Conservation (phyloP, 192 early-diverging fungal genomes). For the Entophlyctis helioformis region DNA sequence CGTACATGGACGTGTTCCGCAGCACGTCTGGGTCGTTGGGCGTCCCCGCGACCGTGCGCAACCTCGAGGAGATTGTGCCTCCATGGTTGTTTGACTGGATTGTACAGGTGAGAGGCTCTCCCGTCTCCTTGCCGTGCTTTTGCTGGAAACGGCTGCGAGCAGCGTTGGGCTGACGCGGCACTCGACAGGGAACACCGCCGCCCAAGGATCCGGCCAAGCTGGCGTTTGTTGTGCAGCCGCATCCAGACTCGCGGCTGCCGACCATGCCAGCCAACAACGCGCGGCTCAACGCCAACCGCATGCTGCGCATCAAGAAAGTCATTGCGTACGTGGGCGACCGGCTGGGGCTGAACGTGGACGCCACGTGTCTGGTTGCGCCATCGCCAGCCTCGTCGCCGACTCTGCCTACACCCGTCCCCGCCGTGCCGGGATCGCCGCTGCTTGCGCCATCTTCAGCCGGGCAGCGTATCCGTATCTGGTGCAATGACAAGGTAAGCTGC, state of each 20-base stretch:
- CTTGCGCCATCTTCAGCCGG: no score
- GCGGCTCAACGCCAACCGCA: slow-evolving; percentile 73
- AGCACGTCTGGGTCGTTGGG: slow-evolving; percentile 41
- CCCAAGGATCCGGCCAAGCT: slow-evolving; percentile 71
- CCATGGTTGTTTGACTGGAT: slow-evolving; percentile 79
- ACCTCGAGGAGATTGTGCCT: slow-evolving; percentile 61
- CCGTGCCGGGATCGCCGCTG: no score
- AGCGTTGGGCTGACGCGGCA: neutral
- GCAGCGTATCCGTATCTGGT: no score
- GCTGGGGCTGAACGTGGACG: no score
- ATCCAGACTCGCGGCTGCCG: slow-evolving; percentile 35
- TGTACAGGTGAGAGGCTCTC: slow-evolving; percentile 35
- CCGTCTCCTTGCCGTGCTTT: no score
- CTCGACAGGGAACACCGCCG: slow-evolving; percentile 45
- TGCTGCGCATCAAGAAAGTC: slow-evolving; percentile 80
- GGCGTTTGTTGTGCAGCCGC: slow-evolving; percentile 65
- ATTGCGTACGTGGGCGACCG: slow-evolving; percentile 67
- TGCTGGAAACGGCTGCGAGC: neutral
- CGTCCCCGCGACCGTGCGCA: slow-evolving; percentile 9
- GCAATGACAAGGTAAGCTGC: no score
- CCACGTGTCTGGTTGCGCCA: no score
- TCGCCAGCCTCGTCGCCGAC: no score
- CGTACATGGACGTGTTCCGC: slow-evolving; percentile 59
- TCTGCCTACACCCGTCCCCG: no score
- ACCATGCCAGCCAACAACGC: slow-evolving; percentile 43